These are phyloP conservation scores for Pichia sp. DNA, from an alignment of 1,139 yeast genomes.

Conservation along the genomic window DNA sequence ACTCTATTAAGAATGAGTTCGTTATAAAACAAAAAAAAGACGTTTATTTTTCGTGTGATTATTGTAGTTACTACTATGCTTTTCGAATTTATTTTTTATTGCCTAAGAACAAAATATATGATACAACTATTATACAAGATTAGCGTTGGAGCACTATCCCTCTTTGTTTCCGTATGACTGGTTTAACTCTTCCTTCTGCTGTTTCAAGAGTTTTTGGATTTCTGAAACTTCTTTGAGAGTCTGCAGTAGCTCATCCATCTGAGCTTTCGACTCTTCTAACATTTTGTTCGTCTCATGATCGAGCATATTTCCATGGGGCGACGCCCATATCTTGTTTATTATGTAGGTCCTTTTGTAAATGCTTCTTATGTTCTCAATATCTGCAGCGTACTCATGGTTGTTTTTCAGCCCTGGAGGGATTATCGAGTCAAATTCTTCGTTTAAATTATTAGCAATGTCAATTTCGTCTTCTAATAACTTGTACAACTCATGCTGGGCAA, in stretches of 20 bases:
- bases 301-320: slow-evolving; percentile 7
- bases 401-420: slow-evolving; percentile 4
- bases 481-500: slow-evolving; percentile 8
- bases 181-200: slow-evolving; percentile 5
- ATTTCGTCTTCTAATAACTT: slow-evolving; percentile 13
- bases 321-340: slow-evolving; percentile 13
- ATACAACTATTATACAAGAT: not conserved
- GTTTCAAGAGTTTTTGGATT: not conserved
- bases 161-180: not conserved
- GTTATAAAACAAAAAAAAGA: not conserved
- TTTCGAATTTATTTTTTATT: not conserved
- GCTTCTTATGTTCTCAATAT: slow-evolving; percentile 2
- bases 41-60: not conserved
- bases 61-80: not conserved
- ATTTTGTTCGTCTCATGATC: slow-evolving; percentile 13
- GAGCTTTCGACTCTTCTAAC: not conserved
- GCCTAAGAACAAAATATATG: not conserved
- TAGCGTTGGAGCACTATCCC: not conserved
- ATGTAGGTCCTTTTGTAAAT: slow-evolving; percentile 10
- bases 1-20: slow-evolving; percentile 13
- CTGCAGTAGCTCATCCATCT: slow-evolving; percentile 3
- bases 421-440: not conserved
- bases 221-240: slow-evolving; percentile 5
- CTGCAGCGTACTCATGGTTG: slow-evolving; percentile 5
- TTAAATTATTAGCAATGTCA: not conserved